Base-by-base conservation (phyloP, 2,329 filamentous ascomycete genomes). In the Stagonosporopsis tanaceti region DNA sequence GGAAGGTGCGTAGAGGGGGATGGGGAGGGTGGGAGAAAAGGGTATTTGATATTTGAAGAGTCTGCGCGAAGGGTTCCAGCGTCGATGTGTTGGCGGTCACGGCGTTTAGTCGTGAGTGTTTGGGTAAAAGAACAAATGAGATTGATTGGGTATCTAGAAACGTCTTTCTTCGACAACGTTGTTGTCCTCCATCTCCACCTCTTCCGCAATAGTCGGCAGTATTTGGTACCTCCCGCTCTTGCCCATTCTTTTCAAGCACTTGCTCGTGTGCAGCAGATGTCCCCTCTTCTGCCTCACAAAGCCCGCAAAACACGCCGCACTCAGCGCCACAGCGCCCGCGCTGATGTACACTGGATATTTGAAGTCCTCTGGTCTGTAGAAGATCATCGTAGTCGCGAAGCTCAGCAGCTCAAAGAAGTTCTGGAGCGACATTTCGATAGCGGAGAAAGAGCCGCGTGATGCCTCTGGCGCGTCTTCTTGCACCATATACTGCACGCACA, bases 361-460 rank as follows among this genome's bases (percentile, higher is more conserved):
- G 70, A 93, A 93, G 65, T 90, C 82, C 3, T 83, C 80, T 0
- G 89, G 89, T 0, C 78, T 76, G 1, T 84, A 80, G 59, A 88
- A 91, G 4, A 88, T 69, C 57, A 91, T 86, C 0, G 90, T 93
- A 0, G 83, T 82, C 0, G 81, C 81, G 67, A 86, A 92, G 0
- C 89, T 87, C 1, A 87, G 73, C 45, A 92, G 80, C 72, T 93
- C 89, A 59, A 91, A 92, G 0, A 84, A 63, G 59, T 87, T 92
- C 70, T 93, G 90, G 37, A 87, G 81, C 0, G 86, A 82, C 8
- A 87, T 83, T 71, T 93, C 90, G 7, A 86, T 82, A 0, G 88
- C 79, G 0, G 89, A 92, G 64, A 93, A 93, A 0, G 81, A 77
- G 1, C 88, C 90, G n/a, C 90, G 84, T 8, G 62, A 57, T 0